phyloP scores from a whole-genome alignment of 257 asterid species.

The Dorcoceras hygrometricum region DNA sequence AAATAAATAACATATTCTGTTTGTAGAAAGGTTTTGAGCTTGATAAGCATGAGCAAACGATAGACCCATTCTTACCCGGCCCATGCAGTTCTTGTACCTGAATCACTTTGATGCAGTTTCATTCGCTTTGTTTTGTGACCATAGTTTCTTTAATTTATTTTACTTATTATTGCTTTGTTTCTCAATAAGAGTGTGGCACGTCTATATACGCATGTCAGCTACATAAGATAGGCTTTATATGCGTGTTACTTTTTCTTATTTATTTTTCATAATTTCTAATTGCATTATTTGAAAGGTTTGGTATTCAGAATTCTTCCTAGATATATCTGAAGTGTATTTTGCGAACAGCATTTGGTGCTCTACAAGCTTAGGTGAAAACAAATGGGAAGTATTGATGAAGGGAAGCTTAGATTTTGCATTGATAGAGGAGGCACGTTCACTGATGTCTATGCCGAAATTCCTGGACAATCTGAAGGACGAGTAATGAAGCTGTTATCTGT shows the following conservation, averaged over 20 bases:
- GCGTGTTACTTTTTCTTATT: background rate
- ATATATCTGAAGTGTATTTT: conserved; percentile 13
- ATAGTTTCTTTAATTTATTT: no score
- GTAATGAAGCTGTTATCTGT: conserved; percentile 92
- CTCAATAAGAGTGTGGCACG: no score
- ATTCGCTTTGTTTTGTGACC: no score
- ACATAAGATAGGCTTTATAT: no score
- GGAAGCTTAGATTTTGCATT: conserved; percentile 34
- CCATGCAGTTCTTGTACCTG: no score
- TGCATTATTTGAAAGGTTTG: conserved; percentile 29
- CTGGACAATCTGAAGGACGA: conserved; percentile 77
- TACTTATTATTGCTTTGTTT: no score
- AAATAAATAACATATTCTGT: no score
- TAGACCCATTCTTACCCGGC: no score
- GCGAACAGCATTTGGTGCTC: conserved; percentile 7
- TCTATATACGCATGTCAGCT: no score
- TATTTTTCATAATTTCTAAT: background rate
- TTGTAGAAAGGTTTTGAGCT: background rate
- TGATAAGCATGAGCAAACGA: conserved; percentile 28
- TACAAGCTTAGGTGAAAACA: conserved; percentile 8
- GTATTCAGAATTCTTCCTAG: conserved; percentile 10
- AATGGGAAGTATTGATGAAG: conserved; percentile 63
- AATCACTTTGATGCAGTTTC: no score
- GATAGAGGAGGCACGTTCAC: conserved; percentile 95
- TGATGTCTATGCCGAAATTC: conserved; percentile 74